Evolutionary conservation across 139 green algal genomes (phyloP).

Genomic region (Haematococcus sp.): DNA sequence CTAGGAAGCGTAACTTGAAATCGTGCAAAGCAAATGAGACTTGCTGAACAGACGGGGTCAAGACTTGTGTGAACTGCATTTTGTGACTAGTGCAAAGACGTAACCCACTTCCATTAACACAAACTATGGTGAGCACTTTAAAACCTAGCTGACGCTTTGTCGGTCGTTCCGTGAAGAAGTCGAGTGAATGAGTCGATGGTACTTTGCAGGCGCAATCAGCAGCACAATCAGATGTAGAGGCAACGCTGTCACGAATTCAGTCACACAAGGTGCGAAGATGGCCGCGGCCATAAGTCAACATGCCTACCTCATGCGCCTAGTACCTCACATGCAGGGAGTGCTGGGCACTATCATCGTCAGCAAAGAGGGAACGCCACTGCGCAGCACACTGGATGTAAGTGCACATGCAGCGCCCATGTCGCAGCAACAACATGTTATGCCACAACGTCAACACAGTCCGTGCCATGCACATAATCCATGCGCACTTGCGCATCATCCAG

Average conservation of each 20-base stretch:
- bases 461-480: too few relatives aligned
- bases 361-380: slow-evolving; percentile 25
- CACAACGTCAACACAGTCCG: too few relatives aligned
- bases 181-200: neutral
- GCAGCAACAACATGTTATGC: too few relatives aligned
- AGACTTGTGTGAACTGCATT: too few relatives aligned
- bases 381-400: slow-evolving; percentile 49
- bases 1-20: too few relatives aligned
- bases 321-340: slow-evolving; percentile 19
- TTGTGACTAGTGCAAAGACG: neutral
- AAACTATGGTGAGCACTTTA: neutral
- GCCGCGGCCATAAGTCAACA: neutral
- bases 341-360: slow-evolving; percentile 37
- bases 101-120: neutral
- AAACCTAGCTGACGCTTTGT: neutral
- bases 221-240: slow-evolving; percentile 41
- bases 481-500: too few relatives aligned
- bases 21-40: too few relatives aligned
- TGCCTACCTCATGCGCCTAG: neutral
- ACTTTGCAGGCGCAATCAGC: slow-evolving; percentile 16
- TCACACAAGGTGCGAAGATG: slow-evolving; percentile 30
- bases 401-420: neutral
- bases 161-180: neutral
- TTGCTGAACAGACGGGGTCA: too few relatives aligned
- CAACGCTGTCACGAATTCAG: slow-evolving; percentile 41